A percentile compares a stretch with the other conserved stretches of the same genome.
Conservation (phyloP, 2,329 filamentous ascomycete genomes). For the Monascus ruber region DNA sequence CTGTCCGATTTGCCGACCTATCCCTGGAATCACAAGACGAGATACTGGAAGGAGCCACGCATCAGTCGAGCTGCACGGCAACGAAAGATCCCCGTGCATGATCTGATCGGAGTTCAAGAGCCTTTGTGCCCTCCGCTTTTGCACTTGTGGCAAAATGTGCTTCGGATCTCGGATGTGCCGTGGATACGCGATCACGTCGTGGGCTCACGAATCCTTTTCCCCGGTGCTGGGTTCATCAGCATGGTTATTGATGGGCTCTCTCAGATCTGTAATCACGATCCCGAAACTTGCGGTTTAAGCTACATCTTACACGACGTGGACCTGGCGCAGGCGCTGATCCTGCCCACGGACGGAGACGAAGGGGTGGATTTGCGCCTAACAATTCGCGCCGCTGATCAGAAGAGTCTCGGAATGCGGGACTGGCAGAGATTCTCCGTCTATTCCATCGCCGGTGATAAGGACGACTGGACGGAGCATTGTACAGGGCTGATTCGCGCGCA, state of each 20-base stretch:
- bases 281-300: conserved; percentile 2
- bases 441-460: conserved; percentile 9
- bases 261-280: conserved; percentile 3
- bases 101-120: conserved; percentile 14
- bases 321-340: conserved; percentile 12
- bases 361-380: conserved; percentile 5
- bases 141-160: conserved; percentile 17
- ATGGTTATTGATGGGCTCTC: conserved; percentile 18
- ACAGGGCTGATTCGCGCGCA: no score
- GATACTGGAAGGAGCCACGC: conserved; percentile 16
- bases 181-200: conserved; percentile 21
- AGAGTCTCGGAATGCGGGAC: conserved; percentile 1
- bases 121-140: conserved; percentile 6
- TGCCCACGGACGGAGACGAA: conserved; percentile 7
- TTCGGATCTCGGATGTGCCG: conserved; percentile 14
- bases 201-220: conserved; percentile 12
- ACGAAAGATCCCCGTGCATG: conserved; percentile 7
- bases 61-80: conserved; percentile 12
- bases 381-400: neutral
- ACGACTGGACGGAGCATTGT: conserved; percentile 17
- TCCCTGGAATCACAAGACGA: conserved; percentile 12
- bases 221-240: conserved; percentile 17
- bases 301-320: conserved; percentile 10
- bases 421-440: conserved; percentile 13
- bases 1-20: conserved; percentile 18